These are phyloP conservation scores for Trichoderma atroviride DNA, from an alignment of 2,329 filamentous ascomycete genomes.

Conservation along the genomic window DNA sequence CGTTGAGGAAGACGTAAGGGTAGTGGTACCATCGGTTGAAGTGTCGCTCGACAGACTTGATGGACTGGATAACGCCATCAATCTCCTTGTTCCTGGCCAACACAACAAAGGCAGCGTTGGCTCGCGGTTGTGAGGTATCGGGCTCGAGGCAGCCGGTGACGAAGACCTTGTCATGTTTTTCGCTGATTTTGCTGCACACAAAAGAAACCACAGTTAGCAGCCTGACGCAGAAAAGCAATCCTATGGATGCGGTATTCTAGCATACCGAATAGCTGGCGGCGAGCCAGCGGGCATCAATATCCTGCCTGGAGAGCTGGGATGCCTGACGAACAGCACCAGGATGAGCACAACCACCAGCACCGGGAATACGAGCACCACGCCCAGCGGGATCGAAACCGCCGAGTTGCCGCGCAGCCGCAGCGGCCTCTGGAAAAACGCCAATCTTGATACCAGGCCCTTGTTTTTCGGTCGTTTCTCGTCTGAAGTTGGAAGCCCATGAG, in stretches of 20 bases:
- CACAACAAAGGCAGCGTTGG: conserved; percentile 94
- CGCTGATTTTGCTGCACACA: conserved; percentile 80
- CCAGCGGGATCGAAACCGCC: conserved; percentile 86
- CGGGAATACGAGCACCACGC: conserved; percentile 90
- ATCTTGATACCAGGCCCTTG: conserved; percentile 50
- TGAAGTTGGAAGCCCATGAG: conserved; percentile 50
- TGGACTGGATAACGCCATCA: conserved; percentile 91
- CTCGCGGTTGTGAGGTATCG: conserved; percentile 76
- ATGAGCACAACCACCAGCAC: conserved; percentile 89
- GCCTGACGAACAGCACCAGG: conserved; percentile 82
- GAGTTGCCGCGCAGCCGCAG: conserved; percentile 91
- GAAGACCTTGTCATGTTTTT: conserved; percentile 96
- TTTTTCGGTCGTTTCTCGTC: conserved; percentile 53
- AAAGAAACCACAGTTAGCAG: conserved; percentile 28
- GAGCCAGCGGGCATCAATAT: conserved; percentile 87
- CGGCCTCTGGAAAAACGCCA: conserved; percentile 83
- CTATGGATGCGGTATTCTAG: conserved; percentile 22
- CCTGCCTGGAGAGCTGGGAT: conserved; percentile 78
- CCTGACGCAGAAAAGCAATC: background rate
- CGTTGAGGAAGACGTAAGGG: conserved; percentile 97
- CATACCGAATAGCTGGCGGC: conserved; percentile 86
- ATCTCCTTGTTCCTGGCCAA: conserved; percentile 95
- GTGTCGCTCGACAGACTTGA: conserved; percentile 97
- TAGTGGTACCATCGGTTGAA: conserved; percentile 99
- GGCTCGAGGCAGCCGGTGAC: conserved; percentile 84